These are phyloP conservation scores for Gloeophyllum trabeum DNA, from an alignment of 768 basidiomycete genomes.

Conservation along the genomic window DNA sequence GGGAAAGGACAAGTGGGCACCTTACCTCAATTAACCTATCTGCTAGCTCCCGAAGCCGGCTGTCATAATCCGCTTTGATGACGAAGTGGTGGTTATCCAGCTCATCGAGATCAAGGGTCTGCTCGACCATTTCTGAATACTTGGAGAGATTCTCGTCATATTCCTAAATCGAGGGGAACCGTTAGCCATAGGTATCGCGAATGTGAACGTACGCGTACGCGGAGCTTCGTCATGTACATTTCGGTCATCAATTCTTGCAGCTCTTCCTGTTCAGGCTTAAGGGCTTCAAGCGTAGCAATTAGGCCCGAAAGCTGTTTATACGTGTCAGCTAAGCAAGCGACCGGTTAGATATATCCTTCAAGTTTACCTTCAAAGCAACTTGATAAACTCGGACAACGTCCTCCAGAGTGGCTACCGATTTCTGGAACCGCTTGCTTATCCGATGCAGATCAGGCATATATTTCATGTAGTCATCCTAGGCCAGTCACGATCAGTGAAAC, in stretches of 20 bases:
- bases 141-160: conserved; percentile 53
- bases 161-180: too few relatives aligned
- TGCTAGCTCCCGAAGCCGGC: conserved; percentile 55
- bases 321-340: conserved; percentile 1
- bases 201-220: conserved; percentile 25
- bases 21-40: conserved; percentile 47
- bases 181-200: conserved; percentile 1
- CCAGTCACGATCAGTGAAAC: too few relatives aligned
- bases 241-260: conserved; percentile 51
- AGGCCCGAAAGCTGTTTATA: conserved; percentile 58
- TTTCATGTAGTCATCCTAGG: conserved; percentile 78
- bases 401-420: conserved; percentile 72
- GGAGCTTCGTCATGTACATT: conserved; percentile 48
- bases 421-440: conserved; percentile 85
- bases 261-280: conserved; percentile 33
- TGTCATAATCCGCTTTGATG: conserved; percentile 88
- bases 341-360: background rate
- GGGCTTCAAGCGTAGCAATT: conserved; percentile 46
- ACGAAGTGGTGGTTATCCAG: conserved; percentile 80
- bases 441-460: conserved; percentile 91
- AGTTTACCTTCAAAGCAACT: conserved; percentile 67
- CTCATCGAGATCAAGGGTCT: conserved; percentile 85
- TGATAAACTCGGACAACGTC: conserved; percentile 96
- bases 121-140: conserved; percentile 91
- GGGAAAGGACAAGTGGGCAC: conserved; percentile 2